These are phyloP conservation scores for Pachysolen tannophilus DNA, from an alignment of 805 yeast genomes.

Conservation along the genomic window DNA sequence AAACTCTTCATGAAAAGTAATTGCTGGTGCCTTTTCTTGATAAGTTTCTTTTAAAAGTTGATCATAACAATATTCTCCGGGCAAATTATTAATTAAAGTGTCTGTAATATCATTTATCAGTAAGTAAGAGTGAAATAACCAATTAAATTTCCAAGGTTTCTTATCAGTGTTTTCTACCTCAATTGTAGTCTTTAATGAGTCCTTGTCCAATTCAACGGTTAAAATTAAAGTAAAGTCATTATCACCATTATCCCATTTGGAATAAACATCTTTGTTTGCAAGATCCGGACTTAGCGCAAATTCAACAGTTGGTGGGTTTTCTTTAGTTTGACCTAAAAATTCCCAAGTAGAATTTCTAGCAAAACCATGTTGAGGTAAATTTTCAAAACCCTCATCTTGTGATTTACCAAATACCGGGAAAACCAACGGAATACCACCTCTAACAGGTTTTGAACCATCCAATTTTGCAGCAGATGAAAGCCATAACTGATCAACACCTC, in stretches of 20 bases:
- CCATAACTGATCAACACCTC: conserved; percentile 80
- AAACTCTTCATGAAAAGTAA: conserved; percentile 66
- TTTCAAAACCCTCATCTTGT: conserved; percentile 47
- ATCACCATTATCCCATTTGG: conserved; percentile 44
- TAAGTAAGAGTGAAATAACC: conserved; percentile 91
- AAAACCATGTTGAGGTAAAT: conserved; percentile 93
- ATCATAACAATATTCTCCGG: conserved; percentile 67
- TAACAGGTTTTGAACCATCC: conserved; percentile 89
- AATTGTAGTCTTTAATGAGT: conserved; percentile 56
- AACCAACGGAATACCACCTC: conserved; percentile 96
- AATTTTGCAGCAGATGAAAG: conserved; percentile 66
- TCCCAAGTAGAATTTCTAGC: conserved; percentile 93
- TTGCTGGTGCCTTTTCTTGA: conserved; percentile 66
- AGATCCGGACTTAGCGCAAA: conserved; percentile 87
- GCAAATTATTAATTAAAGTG: conserved; percentile 67
- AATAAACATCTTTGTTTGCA: conserved; percentile 51
- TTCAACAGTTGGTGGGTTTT: conserved; percentile 70
- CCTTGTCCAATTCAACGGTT: conserved; percentile 54
- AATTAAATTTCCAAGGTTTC: conserved; percentile 72
- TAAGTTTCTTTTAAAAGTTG: conserved; percentile 60
- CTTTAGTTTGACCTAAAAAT: conserved; percentile 76
- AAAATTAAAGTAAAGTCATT: conserved; percentile 73
- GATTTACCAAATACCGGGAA: conserved; percentile 89
- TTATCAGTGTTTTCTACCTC: conserved; percentile 69
- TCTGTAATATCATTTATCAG: conserved; percentile 71